Evolutionary conservation across 208 protist species (phyloP).

Genomic region (Trypanosoma cruzi): DNA sequence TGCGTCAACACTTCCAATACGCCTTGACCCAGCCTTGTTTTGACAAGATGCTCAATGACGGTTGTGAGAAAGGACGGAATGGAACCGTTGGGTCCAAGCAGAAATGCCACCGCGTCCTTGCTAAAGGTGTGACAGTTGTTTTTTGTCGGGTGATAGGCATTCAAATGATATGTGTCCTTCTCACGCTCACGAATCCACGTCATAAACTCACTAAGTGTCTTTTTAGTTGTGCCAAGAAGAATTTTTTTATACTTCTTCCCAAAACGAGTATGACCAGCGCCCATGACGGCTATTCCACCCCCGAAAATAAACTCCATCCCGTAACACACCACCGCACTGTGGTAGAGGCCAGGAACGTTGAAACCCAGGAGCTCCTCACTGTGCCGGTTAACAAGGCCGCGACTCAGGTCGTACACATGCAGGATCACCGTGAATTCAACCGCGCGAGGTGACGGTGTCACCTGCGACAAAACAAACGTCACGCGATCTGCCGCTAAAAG

Average conservation of each 20-base stretch:
- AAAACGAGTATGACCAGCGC: constrained; percentile 79
- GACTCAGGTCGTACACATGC: constrained; percentile 92
- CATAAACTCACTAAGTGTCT: constrained; percentile 52
- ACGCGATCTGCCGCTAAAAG: not conserved
- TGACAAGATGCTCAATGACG: constrained; percentile 44
- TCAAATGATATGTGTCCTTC: constrained; percentile 39
- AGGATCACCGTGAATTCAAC: constrained; percentile 41
- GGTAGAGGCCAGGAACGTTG: constrained; percentile 87
- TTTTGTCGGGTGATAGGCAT: constrained; percentile 86
- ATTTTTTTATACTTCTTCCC: constrained; percentile 64
- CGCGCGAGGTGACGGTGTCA: constrained; percentile 1
- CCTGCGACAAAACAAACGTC: constrained; percentile 16
- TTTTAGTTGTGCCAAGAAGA: constrained; percentile 51
- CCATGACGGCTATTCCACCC: constrained; percentile 74
- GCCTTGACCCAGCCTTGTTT: constrained; percentile 43
- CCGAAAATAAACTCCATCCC: constrained; percentile 95
- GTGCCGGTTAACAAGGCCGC: constrained; percentile 68
- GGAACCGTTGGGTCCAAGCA: constrained; percentile 37
- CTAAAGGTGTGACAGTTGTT: constrained; percentile 96
- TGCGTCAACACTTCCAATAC: constrained; percentile 43
- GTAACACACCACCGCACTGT: constrained; percentile 93
- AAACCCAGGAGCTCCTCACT: constrained; percentile 64
- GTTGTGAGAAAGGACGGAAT: constrained; percentile 52
- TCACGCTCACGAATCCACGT: constrained; percentile 46
- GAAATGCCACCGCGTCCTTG: constrained; percentile 58